A percentile compares a stretch with the other conserved stretches of the same genome.
These are phyloP conservation scores for Peniophora sp. DNA, from an alignment of 1,284 basidiomycete genomes.

Conservation along the genomic window DNA sequence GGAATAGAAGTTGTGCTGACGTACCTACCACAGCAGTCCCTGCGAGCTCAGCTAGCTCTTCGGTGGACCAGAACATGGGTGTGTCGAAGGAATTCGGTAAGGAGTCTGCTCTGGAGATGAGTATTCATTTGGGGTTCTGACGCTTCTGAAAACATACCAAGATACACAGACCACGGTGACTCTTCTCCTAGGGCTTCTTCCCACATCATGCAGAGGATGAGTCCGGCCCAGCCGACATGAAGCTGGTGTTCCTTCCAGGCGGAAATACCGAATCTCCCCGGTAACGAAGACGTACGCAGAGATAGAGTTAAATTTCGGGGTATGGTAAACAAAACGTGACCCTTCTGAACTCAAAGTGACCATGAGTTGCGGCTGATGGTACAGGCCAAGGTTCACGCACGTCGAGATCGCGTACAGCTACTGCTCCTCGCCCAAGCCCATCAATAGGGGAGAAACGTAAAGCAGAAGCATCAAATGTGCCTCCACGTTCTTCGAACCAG, in stretches of 20 bases:
- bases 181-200: slow-evolving; percentile 56
- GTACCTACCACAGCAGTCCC: slow-evolving; percentile 84
- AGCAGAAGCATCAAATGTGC: slow-evolving; percentile 9
- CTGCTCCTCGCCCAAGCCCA: slow-evolving; percentile 59
- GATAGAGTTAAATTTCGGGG: slow-evolving; percentile 78
- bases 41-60: slow-evolving; percentile 68
- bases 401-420: slow-evolving; percentile 66
- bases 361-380: background rate
- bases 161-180: slow-evolving; percentile 65
- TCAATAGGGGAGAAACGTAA: slow-evolving; percentile 10
- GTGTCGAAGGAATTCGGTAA: slow-evolving; percentile 79
- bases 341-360: slow-evolving; percentile 38
- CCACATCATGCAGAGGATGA: slow-evolving; percentile 96
- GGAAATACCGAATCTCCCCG: slow-evolving; percentile 42
- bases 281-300: slow-evolving; percentile 66
- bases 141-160: slow-evolving; percentile 36
- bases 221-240: slow-evolving; percentile 74
- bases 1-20: slow-evolving; percentile 21
- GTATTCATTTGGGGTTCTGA: background rate
- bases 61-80: slow-evolving; percentile 89
- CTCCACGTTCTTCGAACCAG: slow-evolving; percentile 11
- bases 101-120: slow-evolving; percentile 27
- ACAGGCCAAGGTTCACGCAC: slow-evolving; percentile 29
- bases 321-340: slow-evolving; percentile 73
- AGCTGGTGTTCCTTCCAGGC: slow-evolving; percentile 57